Evolutionary conservation across 139 green algal genomes (phyloP).

Genomic region (Tetradesmus obliquus): DNA sequence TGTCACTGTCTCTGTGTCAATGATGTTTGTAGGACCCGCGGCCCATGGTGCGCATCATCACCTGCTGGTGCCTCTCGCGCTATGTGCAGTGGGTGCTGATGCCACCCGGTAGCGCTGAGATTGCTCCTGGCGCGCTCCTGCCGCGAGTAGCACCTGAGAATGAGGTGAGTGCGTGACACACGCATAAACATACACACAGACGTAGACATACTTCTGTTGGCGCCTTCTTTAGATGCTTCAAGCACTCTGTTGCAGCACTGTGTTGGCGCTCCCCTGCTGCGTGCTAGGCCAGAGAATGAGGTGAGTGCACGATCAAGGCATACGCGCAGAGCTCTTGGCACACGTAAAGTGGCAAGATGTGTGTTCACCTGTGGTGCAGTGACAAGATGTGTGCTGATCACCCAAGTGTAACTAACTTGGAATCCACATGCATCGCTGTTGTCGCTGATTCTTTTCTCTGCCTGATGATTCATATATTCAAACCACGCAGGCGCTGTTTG

Average conservation of each 20-base stretch:
- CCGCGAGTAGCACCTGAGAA: constrained; percentile 3
- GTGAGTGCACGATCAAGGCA: background rate
- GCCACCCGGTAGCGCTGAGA: constrained; percentile 5
- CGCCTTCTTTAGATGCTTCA: too few relatives aligned
- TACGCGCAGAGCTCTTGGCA: too few relatives aligned
- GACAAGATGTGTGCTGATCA: too few relatives aligned
- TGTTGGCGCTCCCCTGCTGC: background rate
- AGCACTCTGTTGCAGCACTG: too few relatives aligned
- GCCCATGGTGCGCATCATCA: constrained; percentile 91
- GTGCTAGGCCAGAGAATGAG: background rate
- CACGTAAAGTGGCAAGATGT: too few relatives aligned
- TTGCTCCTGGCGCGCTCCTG: background rate
- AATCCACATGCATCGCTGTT: too few relatives aligned
- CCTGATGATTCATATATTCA: background rate
- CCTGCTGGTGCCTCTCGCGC: constrained; percentile 91
- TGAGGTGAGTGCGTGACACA: background rate
- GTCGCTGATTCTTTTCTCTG: too few relatives aligned
- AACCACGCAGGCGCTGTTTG: constrained; percentile 55
- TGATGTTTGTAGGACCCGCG: constrained; percentile 72
- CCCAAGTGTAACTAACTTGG: too few relatives aligned
- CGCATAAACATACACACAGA: background rate
- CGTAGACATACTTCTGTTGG: too few relatives aligned
- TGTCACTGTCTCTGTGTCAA: background rate
- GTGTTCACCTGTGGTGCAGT: too few relatives aligned
- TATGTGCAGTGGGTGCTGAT: constrained; percentile 88